Evolutionary conservation across 345 rosid species (phyloP).

Genomic region (Erodium maritimum): DNA sequence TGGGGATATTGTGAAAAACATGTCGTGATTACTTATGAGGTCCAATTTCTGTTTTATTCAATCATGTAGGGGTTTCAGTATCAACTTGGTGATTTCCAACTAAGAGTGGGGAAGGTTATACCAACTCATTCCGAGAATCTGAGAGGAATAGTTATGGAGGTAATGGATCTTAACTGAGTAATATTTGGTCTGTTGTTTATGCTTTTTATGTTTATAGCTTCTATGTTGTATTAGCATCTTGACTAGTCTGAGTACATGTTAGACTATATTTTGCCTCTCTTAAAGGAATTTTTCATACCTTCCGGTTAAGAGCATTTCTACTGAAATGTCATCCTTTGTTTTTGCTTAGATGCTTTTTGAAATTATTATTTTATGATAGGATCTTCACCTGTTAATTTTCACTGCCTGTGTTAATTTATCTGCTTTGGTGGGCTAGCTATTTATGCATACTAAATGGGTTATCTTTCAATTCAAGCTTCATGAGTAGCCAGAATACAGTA

Average conservation of each 20-base stretch:
- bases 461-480: too few relatives aligned
- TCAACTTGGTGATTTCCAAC: slow-evolving; percentile 73
- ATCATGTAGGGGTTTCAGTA: slow-evolving; percentile 70
- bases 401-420: too few relatives aligned
- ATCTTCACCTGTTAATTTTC: too few relatives aligned
- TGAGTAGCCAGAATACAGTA: too few relatives aligned
- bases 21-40: too few relatives aligned
- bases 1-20: too few relatives aligned
- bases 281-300: too few relatives aligned
- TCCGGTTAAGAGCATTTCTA: not conserved
- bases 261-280: not conserved
- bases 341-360: not conserved
- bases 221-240: not conserved
- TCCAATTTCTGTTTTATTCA: too few relatives aligned
- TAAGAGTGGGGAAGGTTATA: slow-evolving; percentile 84
- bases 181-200: not conserved
- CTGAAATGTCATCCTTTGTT: not conserved
- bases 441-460: too few relatives aligned
- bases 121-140: slow-evolving; percentile 71
- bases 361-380: not conserved
- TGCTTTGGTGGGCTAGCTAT: too few relatives aligned
- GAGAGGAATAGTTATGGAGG: slow-evolving; percentile 96
- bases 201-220: too few relatives aligned
- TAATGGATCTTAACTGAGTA: slow-evolving; percentile 6
- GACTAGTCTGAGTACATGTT: not conserved